phyloP scores from a whole-genome alignment of 371 early-diverging fungal genomes.

The Paraphysoderma sedebokerense region DNA sequence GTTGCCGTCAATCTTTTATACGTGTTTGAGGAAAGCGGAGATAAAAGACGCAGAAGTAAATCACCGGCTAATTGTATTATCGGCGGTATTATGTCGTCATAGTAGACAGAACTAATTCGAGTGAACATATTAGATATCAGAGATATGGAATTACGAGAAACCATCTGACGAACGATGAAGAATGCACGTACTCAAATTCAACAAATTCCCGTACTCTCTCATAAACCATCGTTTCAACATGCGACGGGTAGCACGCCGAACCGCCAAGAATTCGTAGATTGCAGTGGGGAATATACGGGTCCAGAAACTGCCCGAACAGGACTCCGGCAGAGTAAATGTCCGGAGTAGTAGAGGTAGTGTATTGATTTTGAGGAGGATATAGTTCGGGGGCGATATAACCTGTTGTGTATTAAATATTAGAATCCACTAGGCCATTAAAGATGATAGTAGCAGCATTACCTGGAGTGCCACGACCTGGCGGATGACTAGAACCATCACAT shows the following conservation, averaged over 20 bases:
- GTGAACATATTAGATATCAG: no score
- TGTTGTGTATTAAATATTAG: no score
- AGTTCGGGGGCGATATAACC: slow-evolving; percentile 36
- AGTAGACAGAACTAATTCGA: no score
- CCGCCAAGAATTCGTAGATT: neutral
- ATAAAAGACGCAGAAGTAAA: neutral
- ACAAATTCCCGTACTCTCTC: neutral
- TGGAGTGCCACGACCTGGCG: slow-evolving; percentile 19
- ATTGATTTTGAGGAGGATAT: slow-evolving; percentile 5
- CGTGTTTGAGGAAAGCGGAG: neutral
- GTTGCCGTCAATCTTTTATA: neutral
- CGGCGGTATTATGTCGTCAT: no score
- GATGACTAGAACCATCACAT: slow-evolving; percentile 2
- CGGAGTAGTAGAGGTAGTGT: slow-evolving; percentile 8
- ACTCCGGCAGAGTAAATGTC: slow-evolving; percentile 15
- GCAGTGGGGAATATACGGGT: slow-evolving; percentile 9
- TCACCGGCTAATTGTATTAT: slow-evolving; percentile 1
- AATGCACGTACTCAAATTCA: neutral
- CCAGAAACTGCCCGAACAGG: slow-evolving; percentile 13
- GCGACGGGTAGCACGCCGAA: slow-evolving; percentile 1
- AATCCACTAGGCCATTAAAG: no score
- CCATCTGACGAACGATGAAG: no score
- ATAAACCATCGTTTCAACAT: neutral
- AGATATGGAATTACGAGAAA: no score
- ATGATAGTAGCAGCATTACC: no score